Percentiles rank a stretch among this genome's conserved stretches.
Evolutionary conservation across 176 grass and related monocot genomes (phyloP).

Genomic region (Miscanthus lutarioriparius): DNA sequence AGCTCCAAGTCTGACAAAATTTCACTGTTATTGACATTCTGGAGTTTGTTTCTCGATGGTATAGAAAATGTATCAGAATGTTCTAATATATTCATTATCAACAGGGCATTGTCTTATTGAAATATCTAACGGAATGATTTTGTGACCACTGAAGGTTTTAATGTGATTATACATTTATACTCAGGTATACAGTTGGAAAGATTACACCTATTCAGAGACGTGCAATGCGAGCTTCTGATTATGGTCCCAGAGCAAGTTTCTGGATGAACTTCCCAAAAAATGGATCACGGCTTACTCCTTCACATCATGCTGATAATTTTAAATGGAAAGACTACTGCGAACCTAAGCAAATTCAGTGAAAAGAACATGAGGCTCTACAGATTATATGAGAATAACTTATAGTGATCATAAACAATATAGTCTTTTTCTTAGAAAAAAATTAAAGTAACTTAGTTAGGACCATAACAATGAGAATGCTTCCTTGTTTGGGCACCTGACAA

Average conservation of each 20-base stretch:
- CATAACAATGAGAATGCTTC: not conserved
- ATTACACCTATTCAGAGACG: conserved; percentile 93
- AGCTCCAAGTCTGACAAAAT: not conserved
- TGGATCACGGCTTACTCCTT: conserved; percentile 91
- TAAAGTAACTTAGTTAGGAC: not conserved
- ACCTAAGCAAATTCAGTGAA: not conserved
- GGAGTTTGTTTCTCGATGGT: not conserved
- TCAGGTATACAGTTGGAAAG: conserved; percentile 98
- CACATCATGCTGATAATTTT: conserved; percentile 89
- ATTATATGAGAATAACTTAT: not conserved
- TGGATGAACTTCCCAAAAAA: conserved; percentile 96
- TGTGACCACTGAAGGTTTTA: not conserved
- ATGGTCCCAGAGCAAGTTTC: conserved; percentile 86
- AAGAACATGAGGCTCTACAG: not conserved
- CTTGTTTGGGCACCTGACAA: not conserved
- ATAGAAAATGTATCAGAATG: not conserved
- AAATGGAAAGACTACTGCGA: conserved; percentile 94
- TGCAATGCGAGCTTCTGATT: conserved; percentile 90
- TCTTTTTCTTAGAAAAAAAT: not conserved
- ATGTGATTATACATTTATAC: not conserved
- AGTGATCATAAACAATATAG: not conserved
- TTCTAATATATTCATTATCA: not conserved
- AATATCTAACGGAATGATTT: not conserved
- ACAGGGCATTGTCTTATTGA: not conserved
- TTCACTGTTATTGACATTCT: not conserved